phyloP scores from a whole-genome alignment of 1,139 yeast genomes.

The Debaryomyces udenii region DNA sequence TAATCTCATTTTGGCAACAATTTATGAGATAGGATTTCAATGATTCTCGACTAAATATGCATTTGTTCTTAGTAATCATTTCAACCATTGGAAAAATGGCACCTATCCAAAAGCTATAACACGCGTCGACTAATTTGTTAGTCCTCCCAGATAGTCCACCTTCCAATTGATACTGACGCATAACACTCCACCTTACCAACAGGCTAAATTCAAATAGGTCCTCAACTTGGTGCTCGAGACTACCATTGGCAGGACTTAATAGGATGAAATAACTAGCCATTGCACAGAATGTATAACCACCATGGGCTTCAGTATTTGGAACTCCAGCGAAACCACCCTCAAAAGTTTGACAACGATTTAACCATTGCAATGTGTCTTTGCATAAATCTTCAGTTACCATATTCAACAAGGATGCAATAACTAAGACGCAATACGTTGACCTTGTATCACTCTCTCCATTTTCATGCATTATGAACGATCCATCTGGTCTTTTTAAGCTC shows the following conservation, averaged over 20 bases:
- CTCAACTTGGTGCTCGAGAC: constrained; percentile 18
- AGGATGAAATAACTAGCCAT: constrained; percentile 66
- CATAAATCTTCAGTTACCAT: constrained; percentile 65
- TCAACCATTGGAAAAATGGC: constrained; percentile 71
- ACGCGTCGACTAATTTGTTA: constrained; percentile 93
- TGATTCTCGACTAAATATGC: constrained; percentile 55
- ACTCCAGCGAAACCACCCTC: constrained; percentile 95
- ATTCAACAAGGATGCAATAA: constrained; percentile 69
- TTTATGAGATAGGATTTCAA: constrained; percentile 67
- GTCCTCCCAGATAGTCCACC: constrained; percentile 91
- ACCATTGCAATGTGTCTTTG: constrained; percentile 58
- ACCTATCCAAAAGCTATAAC: constrained; percentile 97
- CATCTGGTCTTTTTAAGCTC: constrained; percentile 64
- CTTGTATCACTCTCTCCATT: constrained; percentile 89
- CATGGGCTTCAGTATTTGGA: constrained; percentile 90
- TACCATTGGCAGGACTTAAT: constrained; percentile 30
- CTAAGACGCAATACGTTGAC: constrained; percentile 83
- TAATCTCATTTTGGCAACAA: constrained; percentile 65
- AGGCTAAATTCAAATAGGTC: constrained; percentile 39
- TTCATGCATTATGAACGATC: constrained; percentile 71
- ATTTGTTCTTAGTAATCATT: constrained; percentile 27
- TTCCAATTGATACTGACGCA: constrained; percentile 70
- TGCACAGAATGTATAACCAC: constrained; percentile 94
- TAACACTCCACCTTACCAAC: constrained; percentile 65
- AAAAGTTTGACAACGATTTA: constrained; percentile 77